Conservation (phyloP, 352 stramenopile genomes). For the Globisporangium nodosum region DNA sequence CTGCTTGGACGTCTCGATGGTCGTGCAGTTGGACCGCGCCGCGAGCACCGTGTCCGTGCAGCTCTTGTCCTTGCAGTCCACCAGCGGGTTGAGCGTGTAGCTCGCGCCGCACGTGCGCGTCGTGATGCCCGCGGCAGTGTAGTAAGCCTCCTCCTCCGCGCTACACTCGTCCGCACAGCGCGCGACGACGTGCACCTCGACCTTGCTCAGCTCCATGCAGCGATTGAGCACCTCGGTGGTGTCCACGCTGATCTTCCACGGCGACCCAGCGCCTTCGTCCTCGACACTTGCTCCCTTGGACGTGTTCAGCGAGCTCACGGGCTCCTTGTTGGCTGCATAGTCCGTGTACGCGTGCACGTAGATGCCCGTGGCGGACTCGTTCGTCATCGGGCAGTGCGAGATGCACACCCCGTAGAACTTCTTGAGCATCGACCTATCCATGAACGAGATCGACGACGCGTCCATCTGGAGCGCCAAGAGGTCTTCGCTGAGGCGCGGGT, state of each 20-base stretch:
- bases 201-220: constrained; percentile 59
- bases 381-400: constrained; percentile 42
- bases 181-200: constrained; percentile 32
- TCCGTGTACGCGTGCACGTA: constrained; percentile 64
- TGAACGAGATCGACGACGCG: constrained; percentile 9
- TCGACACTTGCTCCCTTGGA: constrained; percentile 28
- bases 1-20: constrained; percentile 35
- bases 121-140: constrained; percentile 15
- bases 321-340: constrained; percentile 29
- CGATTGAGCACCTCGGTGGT: constrained; percentile 63
- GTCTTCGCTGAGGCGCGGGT: constrained; percentile 61
- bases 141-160: constrained; percentile 30
- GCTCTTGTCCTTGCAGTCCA: constrained; percentile 39
- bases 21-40: constrained; percentile 42
- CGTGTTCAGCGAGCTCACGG: constrained; percentile 27
- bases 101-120: constrained; percentile 35
- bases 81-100: constrained; percentile 38
- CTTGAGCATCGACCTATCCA: constrained; percentile 19
- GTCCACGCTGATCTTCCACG: constrained; percentile 57
- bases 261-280: constrained; percentile 47
- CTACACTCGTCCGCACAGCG: constrained; percentile 67
- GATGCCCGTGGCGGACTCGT: constrained; percentile 21
- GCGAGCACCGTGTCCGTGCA: constrained; percentile 41
- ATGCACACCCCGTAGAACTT: constrained; percentile 49
- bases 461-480: constrained; percentile 23